These are phyloP conservation scores for Eucalyptus regnans DNA, from an alignment of 345 rosid species.

Conservation along the genomic window DNA sequence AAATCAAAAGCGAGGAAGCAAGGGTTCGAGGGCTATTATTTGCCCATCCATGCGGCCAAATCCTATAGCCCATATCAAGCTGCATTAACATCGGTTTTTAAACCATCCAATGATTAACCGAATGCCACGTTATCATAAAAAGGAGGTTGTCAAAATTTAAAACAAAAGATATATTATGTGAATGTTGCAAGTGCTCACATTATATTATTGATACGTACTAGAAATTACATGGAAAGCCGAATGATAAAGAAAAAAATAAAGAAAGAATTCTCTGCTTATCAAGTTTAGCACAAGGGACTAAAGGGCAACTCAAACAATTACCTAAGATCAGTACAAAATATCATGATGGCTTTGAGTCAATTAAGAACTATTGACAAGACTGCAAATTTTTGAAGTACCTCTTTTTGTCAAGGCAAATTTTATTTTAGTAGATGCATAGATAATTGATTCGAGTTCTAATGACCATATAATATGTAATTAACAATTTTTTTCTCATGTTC, in stretches of 20 bases:
- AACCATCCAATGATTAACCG: neutral
- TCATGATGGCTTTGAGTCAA: neutral
- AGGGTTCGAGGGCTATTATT: neutral
- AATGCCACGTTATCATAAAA: neutral
- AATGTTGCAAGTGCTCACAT: neutral
- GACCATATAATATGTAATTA: too few species aligned
- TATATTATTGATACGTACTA: too few species aligned
- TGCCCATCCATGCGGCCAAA: neutral
- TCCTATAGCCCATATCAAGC: neutral
- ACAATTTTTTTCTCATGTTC: neutral
- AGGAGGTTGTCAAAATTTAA: neutral
- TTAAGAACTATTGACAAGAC: neutral
- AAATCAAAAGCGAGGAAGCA: neutral
- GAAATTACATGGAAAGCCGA: fast-evolving
- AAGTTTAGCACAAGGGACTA: neutral
- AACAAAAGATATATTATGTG: too few species aligned
- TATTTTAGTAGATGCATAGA: fast-evolving
- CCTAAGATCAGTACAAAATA: neutral
- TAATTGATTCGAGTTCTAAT: fast-evolving
- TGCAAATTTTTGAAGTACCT: fast-evolving
- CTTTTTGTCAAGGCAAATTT: neutral
- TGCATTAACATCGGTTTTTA: neutral
- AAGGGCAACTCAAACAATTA: neutral
- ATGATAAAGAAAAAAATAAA: neutral
- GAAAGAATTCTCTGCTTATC: too few species aligned